A percentile compares a stretch with the other conserved stretches of the same genome.
Conservation (phyloP, 78 protist species). For the Bodo saltans region DNA sequence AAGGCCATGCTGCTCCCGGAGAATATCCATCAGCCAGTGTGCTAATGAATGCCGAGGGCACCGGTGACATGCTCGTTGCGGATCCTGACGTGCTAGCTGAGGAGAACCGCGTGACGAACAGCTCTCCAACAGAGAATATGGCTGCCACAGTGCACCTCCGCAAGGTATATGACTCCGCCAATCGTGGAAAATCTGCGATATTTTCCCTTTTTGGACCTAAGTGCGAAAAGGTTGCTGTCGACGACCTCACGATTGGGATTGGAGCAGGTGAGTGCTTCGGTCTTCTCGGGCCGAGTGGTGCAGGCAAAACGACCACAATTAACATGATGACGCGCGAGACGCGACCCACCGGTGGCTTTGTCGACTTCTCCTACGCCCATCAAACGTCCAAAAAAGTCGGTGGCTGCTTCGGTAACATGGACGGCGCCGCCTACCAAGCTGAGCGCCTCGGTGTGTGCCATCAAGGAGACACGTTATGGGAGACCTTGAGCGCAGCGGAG, state of each 20-base stretch:
- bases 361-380: neutral
- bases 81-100: constrained; percentile 7
- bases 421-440: neutral
- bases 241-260: constrained; percentile 17
- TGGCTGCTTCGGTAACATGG: neutral
- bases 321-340: constrained; percentile 68
- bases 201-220: neutral
- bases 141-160: neutral
- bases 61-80: no score
- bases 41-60: no score
- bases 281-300: constrained; percentile 83
- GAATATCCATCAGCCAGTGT: no score
- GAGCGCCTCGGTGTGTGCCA: constrained; percentile 26
- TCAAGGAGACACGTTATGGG: constrained; percentile 22
- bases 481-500: constrained; percentile 16
- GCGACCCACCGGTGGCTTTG: constrained; percentile 62
- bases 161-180: no score
- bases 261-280: constrained; percentile 22
- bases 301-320: constrained; percentile 86
- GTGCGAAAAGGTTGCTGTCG: constrained; percentile 28
- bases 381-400: no score
- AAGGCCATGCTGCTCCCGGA: no score
- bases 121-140: neutral
- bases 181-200: no score
- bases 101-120: neutral